Evolutionary conservation across 2,329 filamentous ascomycete species (phyloP).

Genomic region (Fusarium sp.): DNA sequence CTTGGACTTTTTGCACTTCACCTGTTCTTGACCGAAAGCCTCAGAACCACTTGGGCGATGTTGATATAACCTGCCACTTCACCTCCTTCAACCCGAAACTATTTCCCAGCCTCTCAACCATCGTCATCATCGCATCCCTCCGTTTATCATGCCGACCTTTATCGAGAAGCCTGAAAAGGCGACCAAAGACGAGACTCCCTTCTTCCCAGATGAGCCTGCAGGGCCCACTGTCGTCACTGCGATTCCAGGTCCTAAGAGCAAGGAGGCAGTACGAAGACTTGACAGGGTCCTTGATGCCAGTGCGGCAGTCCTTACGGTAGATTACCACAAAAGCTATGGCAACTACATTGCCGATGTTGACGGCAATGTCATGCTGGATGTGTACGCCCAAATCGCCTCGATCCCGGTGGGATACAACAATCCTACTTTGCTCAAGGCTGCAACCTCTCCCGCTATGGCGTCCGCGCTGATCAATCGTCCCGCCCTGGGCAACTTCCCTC

Average conservation of each 20-base stretch:
- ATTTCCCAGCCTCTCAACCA: no score
- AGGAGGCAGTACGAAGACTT: neutral
- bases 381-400: constrained; percentile 88
- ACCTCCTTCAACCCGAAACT: neutral
- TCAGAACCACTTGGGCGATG: neutral
- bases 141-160: neutral
- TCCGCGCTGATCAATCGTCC: neutral
- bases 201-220: neutral
- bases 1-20: neutral
- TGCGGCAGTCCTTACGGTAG: neutral
- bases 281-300: neutral
- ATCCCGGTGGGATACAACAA: constrained; percentile 95
- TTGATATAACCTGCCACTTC: neutral
- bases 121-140: neutral
- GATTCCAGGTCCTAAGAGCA: neutral
- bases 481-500: neutral
- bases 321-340: constrained; percentile 13
- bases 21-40: neutral
- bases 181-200: neutral
- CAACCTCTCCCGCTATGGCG: constrained; percentile 76
- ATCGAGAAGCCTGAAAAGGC: neutral
- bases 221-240: neutral
- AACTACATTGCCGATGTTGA: constrained; percentile 21
- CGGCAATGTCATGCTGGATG: constrained; percentile 20
- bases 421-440: constrained; percentile 75